These are phyloP conservation scores for Leishmania gerbilli DNA, from an alignment of 208 protist genomes.

Conservation along the genomic window DNA sequence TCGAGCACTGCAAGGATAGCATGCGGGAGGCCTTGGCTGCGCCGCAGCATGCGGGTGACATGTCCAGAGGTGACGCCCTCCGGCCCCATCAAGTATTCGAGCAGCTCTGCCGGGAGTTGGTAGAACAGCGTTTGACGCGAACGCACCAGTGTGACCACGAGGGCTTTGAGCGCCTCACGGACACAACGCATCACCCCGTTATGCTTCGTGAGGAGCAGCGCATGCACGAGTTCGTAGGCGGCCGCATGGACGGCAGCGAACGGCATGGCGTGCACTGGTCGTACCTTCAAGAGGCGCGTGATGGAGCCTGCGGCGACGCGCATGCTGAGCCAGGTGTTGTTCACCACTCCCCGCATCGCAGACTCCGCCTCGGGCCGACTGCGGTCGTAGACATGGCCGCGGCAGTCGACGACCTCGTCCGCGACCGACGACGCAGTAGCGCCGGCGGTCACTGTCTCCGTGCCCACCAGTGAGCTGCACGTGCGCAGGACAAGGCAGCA, in stretches of 20 bases:
- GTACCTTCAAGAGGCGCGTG: slow-evolving; percentile 41
- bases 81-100: slow-evolving; percentile 70
- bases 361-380: slow-evolving; percentile 44
- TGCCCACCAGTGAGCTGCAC: slow-evolving; percentile 43
- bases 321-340: slow-evolving; percentile 91
- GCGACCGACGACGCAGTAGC: neutral
- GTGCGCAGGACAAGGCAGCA: slow-evolving; percentile 51
- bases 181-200: slow-evolving; percentile 90
- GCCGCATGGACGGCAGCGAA: slow-evolving; percentile 38
- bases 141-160: slow-evolving; percentile 63
- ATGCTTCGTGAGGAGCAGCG: slow-evolving; percentile 88
- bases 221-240: slow-evolving; percentile 66
- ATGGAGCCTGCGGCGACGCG: slow-evolving; percentile 58
- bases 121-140: slow-evolving; percentile 53
- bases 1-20: slow-evolving; percentile 82
- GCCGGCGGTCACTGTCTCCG: slow-evolving; percentile 24
- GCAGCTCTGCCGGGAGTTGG: slow-evolving; percentile 60
- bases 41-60: slow-evolving; percentile 80
- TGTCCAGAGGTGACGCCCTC: slow-evolving; percentile 79
- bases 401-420: slow-evolving; percentile 79
- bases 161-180: slow-evolving; percentile 59
- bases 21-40: slow-evolving; percentile 90
- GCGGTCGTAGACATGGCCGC: slow-evolving; percentile 83
- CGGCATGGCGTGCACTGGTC: slow-evolving; percentile 41
- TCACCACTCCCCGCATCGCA: slow-evolving; percentile 80